phyloP scores from a whole-genome alignment of 1,284 basidiomycete species.

The Leccinum griseonigrum region DNA sequence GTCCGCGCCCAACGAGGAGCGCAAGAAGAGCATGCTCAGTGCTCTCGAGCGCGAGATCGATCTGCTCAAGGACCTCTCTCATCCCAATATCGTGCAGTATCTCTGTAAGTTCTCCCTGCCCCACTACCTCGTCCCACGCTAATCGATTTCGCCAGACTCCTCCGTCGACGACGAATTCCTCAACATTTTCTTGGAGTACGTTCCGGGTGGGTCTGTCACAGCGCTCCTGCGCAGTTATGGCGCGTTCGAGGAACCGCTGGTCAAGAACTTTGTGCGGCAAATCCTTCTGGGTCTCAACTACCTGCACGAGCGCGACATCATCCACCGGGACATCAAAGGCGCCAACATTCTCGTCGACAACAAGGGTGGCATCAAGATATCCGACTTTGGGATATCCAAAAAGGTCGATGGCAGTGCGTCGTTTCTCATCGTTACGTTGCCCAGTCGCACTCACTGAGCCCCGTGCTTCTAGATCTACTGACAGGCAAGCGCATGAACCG shows the following conservation, averaged over 20 bases:
- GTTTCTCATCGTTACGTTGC: neutral
- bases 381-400: slow-evolving; percentile 98
- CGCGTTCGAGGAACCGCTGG: slow-evolving; percentile 93
- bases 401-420: slow-evolving; percentile 89
- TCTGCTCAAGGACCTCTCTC: slow-evolving; percentile 90
- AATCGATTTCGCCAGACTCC: slow-evolving; percentile 58
- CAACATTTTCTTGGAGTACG: slow-evolving; percentile 99
- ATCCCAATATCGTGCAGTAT: slow-evolving; percentile 98
- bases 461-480: slow-evolving; percentile 60
- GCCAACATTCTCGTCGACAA: slow-evolving; percentile 99
- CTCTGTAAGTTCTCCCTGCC: slow-evolving; percentile 61
- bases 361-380: slow-evolving; percentile 98
- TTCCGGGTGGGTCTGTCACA: slow-evolving; percentile 96
- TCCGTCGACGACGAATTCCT: slow-evolving; percentile 85
- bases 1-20: slow-evolving; percentile 85
- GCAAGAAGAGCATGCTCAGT: slow-evolving; percentile 93
- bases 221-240: slow-evolving; percentile 93
- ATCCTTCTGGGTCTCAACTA: slow-evolving; percentile 92
- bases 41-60: slow-evolving; percentile 97
- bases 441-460: neutral
- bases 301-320: slow-evolving; percentile 92
- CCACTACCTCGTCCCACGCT: neutral
- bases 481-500: slow-evolving; percentile 79
- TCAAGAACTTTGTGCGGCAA: slow-evolving; percentile 93
- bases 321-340: slow-evolving; percentile 98